Percentiles rank a stretch among this genome's conserved stretches.
Conservation (phyloP, 1,284 basidiomycete genomes). For the Sporisorium reilianum region DNA sequence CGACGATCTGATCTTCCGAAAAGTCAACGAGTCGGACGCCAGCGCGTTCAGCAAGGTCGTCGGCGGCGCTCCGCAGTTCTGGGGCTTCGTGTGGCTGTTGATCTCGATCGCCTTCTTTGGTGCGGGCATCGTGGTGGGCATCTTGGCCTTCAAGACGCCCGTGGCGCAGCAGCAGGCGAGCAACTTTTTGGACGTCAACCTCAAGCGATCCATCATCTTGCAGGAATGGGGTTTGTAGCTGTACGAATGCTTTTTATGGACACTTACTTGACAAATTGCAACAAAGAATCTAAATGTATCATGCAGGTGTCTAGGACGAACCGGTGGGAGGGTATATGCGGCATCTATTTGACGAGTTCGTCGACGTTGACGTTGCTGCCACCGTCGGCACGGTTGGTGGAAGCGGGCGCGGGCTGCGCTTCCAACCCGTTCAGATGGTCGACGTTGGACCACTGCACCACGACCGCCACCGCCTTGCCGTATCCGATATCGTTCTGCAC, state of each 20-base stretch:
- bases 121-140: slow-evolving; percentile 76
- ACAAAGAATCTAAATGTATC: not conserved
- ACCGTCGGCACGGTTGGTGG: not conserved
- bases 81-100: slow-evolving; percentile 84
- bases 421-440: slow-evolving; percentile 43
- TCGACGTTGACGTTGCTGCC: slow-evolving; percentile 45
- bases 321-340: not conserved
- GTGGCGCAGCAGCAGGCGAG: slow-evolving; percentile 53
- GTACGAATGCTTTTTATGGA: slow-evolving; percentile 3
- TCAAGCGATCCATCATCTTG: slow-evolving; percentile 18
- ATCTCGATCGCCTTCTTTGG: slow-evolving; percentile 84
- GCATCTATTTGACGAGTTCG: slow-evolving; percentile 40
- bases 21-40: slow-evolving; percentile 89
- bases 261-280: not conserved
- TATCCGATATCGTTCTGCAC: slow-evolving; percentile 41
- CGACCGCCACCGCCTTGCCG: slow-evolving; percentile 29
- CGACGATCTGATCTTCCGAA: slow-evolving; percentile 82
- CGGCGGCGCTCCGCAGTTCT: slow-evolving; percentile 74
- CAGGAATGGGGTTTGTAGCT: slow-evolving; percentile 8
- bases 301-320: not conserved
- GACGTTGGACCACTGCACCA: slow-evolving; percentile 38
- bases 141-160: slow-evolving; percentile 63
- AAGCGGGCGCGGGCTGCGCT: not conserved
- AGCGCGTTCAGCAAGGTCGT: slow-evolving; percentile 87
- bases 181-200: slow-evolving; percentile 57